Base-by-base conservation (phyloP, 140 eudicot genomes). In the Stevia rebaudiana region DNA sequence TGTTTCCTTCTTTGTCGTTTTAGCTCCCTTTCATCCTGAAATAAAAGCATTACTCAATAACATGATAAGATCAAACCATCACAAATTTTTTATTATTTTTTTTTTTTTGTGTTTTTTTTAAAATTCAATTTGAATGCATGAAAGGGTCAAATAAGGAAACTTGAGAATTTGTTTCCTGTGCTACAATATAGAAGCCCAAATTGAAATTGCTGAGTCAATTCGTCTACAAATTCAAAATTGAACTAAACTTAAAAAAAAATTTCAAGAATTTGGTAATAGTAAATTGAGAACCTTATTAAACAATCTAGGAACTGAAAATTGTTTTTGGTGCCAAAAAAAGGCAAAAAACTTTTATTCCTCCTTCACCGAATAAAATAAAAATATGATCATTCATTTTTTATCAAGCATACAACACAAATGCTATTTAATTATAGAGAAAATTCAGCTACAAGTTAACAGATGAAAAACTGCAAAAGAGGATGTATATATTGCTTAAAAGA, bases 1-100 rank as follows among this genome's bases (percentile, higher is more conserved):
- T 75, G 80, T 59, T 75, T 75, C 66, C 80, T 68, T 69, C 70
- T 75, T 60, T 75, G 75, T 23, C 75, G 53, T 68, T 75, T 75
- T 52, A 75, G 44, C 52, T 75, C 80, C 44, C 75, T 68, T 50
- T 68, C 80, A 75, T 75, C 80, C 80, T 75, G 75, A 31, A 28
- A 68, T 65, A 40, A 54, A 54, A 52, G 51, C 61, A 73, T 55
- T 53, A 43, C 54, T 10, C 67, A 52, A 52, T 28, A 61, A 11
- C 21, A 63, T 35, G 30, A 40, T 35, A 21, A 41, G 33, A 28
- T 28, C 41, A 25, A 71, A 6, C 17, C 44, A 8, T 25, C 8
- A 12, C 23, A 39, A n/a, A n/a, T n/a, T n/a, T n/a, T n/a, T n/a
- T n/a, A n/a, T n/a, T n/a, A n/a, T n/a, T 8, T 21, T 3, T 49